Evolutionary conservation across 83 land plant genomes (phyloP).

Genomic region (Thuja plicata): DNA sequence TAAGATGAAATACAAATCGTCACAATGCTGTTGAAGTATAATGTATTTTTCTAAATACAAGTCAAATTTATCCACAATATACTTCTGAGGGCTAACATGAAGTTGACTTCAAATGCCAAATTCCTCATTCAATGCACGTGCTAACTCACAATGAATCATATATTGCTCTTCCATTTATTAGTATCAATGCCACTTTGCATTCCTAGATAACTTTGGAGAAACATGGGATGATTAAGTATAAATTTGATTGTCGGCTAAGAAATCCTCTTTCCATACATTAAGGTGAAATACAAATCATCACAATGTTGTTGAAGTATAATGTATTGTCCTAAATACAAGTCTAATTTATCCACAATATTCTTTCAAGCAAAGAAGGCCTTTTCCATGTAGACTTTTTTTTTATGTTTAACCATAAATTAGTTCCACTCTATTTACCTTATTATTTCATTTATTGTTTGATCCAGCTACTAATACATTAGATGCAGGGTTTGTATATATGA

Average conservation of each 20-base stretch:
- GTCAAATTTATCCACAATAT: background rate
- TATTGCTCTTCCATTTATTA: background rate
- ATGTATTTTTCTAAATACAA: background rate
- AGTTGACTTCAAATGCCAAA: background rate
- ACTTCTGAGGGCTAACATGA: background rate
- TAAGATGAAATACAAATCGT: background rate
- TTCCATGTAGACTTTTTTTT: background rate
- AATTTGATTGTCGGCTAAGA: background rate
- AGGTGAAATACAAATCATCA: background rate
- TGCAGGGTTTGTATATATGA: background rate
- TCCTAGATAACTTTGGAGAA: too few relatives aligned
- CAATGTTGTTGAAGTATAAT: background rate
- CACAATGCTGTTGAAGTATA: background rate
- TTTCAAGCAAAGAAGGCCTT: background rate
- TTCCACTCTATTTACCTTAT: background rate
- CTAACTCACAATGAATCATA: background rate
- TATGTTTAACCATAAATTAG: background rate
- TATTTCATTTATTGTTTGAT: background rate
- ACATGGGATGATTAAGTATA: background rate
- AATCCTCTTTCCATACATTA: background rate
- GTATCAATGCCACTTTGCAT: background rate
- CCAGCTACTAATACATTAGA: background rate
- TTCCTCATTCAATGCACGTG: background rate
- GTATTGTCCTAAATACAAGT: background rate
- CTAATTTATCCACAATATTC: background rate